Conservation (phyloP, 345 rosid genomes). For the Camelina sativa region DNA sequence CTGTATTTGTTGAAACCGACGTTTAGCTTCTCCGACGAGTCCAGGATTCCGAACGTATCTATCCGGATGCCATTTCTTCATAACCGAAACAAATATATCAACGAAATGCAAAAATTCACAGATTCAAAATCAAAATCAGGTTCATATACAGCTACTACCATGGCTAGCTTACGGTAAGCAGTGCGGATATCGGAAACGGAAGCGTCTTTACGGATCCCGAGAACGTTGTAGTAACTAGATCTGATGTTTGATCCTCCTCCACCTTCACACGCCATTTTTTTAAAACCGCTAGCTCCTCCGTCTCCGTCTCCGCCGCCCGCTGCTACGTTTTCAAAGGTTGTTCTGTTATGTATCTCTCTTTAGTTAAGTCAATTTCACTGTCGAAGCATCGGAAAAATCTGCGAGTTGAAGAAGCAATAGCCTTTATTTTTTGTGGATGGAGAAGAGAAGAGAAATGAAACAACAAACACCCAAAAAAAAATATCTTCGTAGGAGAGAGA, state of each 20-base stretch:
- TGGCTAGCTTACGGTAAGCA: conserved; percentile 88
- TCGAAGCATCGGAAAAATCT: conserved; percentile 4
- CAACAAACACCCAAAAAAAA: conserved; percentile 3
- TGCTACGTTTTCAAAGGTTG: not conserved
- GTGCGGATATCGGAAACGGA: conserved; percentile 80
- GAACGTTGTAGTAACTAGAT: conserved; percentile 76
- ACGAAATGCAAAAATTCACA: not conserved
- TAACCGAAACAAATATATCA: not conserved
- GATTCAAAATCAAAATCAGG: not conserved
- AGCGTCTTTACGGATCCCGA: conserved; percentile 79
- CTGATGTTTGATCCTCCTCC: conserved; percentile 53
- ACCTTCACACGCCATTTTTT: conserved; percentile 65
- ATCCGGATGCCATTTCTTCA: conserved; percentile 95
- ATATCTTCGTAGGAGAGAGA: conserved; percentile 32
- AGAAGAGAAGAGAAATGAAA: not conserved
- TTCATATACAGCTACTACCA: conserved; percentile 43
- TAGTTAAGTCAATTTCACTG: not conserved
- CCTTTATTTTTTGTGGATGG: not conserved
- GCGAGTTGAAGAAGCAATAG: not conserved
- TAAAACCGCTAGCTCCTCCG: not conserved
- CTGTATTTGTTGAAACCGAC: conserved; percentile 87
- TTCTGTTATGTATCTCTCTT: too few species aligned
- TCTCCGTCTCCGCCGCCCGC: not conserved
- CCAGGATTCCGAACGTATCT: conserved; percentile 59
- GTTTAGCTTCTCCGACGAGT: conserved; percentile 75